Percentiles rank a stretch among this genome's conserved stretches.
Conservation (phyloP, 2,329 filamentous ascomycete species). For the Botrytis porri region DNA sequence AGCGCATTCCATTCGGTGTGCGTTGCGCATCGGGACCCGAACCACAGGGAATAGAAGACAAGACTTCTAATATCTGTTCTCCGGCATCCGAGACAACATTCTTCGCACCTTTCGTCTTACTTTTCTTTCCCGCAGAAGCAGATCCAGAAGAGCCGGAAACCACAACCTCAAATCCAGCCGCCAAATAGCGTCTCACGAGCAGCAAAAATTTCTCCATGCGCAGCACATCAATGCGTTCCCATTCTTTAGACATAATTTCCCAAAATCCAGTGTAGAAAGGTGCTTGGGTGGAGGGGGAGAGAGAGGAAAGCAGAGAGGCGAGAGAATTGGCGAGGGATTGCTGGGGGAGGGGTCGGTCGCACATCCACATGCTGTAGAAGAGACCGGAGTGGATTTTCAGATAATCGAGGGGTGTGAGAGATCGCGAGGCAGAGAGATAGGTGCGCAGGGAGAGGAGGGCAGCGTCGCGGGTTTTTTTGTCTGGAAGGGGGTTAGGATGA, state of each 20-base stretch:
- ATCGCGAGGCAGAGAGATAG: conserved; percentile 62
- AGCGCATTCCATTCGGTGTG: conserved; percentile 77
- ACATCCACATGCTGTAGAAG: conserved; percentile 93
- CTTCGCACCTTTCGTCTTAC: conserved; percentile 37
- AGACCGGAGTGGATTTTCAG: conserved; percentile 93
- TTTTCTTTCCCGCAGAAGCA: conserved; percentile 36
- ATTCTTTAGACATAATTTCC: conserved; percentile 67
- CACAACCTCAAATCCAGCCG: conserved; percentile 59
- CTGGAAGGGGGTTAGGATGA: conserved; percentile 44
- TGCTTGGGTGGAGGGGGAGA: conserved; percentile 48
- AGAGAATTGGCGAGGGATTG: conserved; percentile 79
- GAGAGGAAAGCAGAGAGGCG: conserved; percentile 61
- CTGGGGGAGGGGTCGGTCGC: conserved; percentile 82
- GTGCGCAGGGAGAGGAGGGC: conserved; percentile 73
- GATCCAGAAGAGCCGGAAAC: conserved; percentile 1
- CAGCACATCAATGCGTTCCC: conserved; percentile 67
- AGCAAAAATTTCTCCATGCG: conserved; percentile 92
- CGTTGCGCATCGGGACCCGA: conserved; percentile 25
- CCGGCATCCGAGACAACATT: not conserved
- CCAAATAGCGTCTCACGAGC: conserved; percentile 75
- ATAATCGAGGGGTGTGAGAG: conserved; percentile 66
- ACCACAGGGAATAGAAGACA: conserved; percentile 44
- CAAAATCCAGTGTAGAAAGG: conserved; percentile 63
- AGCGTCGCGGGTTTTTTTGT: conserved; percentile 73
- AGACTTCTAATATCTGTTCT: conserved; percentile 45